These are phyloP conservation scores for Alternaria burnsii DNA, from an alignment of 2,329 filamentous ascomycete species.

Conservation along the genomic window DNA sequence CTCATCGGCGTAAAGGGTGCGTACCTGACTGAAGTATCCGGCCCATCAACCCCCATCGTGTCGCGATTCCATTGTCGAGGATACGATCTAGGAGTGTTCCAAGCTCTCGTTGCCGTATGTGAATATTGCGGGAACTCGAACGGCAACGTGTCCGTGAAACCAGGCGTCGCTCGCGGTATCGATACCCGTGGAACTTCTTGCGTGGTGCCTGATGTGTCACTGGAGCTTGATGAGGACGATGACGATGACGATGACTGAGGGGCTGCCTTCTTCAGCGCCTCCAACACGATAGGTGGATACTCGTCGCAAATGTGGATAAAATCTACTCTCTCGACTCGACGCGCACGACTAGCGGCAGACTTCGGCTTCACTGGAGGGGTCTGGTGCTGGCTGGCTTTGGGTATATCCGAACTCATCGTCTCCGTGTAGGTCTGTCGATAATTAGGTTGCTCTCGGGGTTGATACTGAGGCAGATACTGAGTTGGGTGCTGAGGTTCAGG, in stretches of 20 bases:
- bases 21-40: conserved; percentile 24
- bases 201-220: conserved; percentile 16
- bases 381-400: conserved; percentile 3
- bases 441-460: conserved; percentile 2
- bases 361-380: background rate
- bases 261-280: conserved; percentile 18
- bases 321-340: conserved; percentile 18
- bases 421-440: conserved; percentile 3
- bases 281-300: conserved; percentile 27
- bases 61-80: conserved; percentile 23
- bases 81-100: conserved; percentile 19
- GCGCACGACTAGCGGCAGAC: background rate
- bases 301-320: conserved; percentile 35
- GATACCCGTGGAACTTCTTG: conserved; percentile 33
- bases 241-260: conserved; percentile 8
- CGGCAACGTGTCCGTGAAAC: conserved; percentile 6
- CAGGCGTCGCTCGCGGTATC: conserved; percentile 25
- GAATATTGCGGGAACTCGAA: conserved; percentile 23
- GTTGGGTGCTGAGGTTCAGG: conserved; percentile 6
- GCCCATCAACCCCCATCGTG: conserved; percentile 1
- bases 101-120: conserved; percentile 10
- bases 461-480: conserved; percentile 6
- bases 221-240: conserved; percentile 20
- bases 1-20: conserved; percentile 24
- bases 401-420: background rate